Percentiles rank a stretch among this genome's conserved stretches.
phyloP scores from a whole-genome alignment of 2,329 filamentous ascomycete species.

The Endocalyx cinctus region DNA sequence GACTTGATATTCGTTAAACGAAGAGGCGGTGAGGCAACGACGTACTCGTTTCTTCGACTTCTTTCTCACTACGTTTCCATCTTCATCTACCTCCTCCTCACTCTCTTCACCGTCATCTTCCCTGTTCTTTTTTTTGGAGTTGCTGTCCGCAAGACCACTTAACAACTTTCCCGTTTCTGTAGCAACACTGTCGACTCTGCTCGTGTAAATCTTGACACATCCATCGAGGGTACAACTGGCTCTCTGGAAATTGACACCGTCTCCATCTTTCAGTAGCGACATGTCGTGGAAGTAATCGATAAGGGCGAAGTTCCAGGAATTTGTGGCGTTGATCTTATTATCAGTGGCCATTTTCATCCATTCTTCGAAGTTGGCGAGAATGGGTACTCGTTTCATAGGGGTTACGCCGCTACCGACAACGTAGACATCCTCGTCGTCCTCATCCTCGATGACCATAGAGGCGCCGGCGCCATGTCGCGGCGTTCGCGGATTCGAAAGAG shows the following conservation, averaged over 20 bases:
- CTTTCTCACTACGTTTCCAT: slow-evolving; percentile 52
- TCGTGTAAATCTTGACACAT: slow-evolving; percentile 99
- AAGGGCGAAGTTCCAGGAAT: slow-evolving; percentile 99
- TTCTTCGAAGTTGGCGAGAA: slow-evolving; percentile 97
- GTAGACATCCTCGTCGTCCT: slow-evolving; percentile 55
- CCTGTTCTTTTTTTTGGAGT: slow-evolving; percentile 67
- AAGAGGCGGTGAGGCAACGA: too few relatives aligned
- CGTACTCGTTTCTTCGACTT: slow-evolving; percentile 72
- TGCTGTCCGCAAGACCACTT: slow-evolving; percentile 86
- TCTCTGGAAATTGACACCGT: slow-evolving; percentile 97
- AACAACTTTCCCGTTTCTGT: slow-evolving; percentile 94
- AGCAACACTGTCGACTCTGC: slow-evolving; percentile 94
- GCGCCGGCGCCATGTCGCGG: slow-evolving; percentile 36
- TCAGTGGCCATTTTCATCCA: slow-evolving; percentile 99
- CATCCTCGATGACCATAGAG: too few relatives aligned
- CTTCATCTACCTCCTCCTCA: slow-evolving; percentile 58
- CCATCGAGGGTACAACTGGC: slow-evolving; percentile 96
- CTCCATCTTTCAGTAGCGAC: slow-evolving; percentile 92
- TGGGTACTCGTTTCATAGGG: slow-evolving; percentile 91
- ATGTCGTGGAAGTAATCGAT: slow-evolving; percentile 99
- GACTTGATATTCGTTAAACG: too few relatives aligned
- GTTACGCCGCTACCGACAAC: slow-evolving; percentile 76
- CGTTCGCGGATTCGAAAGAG: slow-evolving; percentile 53
- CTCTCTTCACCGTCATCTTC: slow-evolving; percentile 64
- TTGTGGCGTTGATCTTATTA: slow-evolving; percentile 97